phyloP scores from a whole-genome alignment of 2,329 filamentous ascomycete genomes.

The Stemphylium lycopersici region DNA sequence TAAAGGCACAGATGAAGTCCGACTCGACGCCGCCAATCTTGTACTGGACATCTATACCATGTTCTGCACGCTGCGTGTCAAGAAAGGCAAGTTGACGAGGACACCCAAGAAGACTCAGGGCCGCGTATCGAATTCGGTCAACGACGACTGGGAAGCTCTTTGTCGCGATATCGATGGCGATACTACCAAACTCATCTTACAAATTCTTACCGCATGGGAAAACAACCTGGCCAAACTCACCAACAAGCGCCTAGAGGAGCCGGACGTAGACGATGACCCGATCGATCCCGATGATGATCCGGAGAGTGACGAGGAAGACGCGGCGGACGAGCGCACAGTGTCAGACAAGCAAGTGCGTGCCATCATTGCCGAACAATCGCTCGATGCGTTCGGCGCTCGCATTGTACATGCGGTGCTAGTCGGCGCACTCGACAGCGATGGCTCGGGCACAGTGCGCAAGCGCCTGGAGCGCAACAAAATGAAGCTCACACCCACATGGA shows the following conservation, averaged over 20 bases:
- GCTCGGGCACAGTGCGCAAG: conserved; percentile 64
- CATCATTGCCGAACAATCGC: conserved; percentile 79
- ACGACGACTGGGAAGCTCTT: conserved; percentile 61
- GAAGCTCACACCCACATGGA: conserved; percentile 84
- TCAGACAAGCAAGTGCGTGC: conserved; percentile 65
- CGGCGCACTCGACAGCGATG: conserved; percentile 68
- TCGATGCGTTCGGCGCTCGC: conserved; percentile 86
- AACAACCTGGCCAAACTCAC: conserved; percentile 61
- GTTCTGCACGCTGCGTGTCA: conserved; percentile 73
- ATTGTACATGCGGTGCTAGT: conserved; percentile 81
- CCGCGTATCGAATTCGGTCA: conserved; percentile 32
- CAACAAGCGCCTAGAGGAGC: conserved; percentile 48
- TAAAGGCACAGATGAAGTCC: conserved; percentile 76
- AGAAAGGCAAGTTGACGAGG: conserved; percentile 39
- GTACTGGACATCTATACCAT: conserved; percentile 83
- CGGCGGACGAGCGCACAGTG: conserved; percentile 47
- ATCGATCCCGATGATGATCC: conserved; percentile 70
- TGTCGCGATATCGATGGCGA: conserved; percentile 72
- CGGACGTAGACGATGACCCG: conserved; percentile 73
- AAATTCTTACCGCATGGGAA: conserved; percentile 79
- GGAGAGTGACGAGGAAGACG: conserved; percentile 62
- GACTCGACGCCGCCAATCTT: conserved; percentile 74
- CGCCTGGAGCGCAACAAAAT: conserved; percentile 78
- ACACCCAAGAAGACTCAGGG: conserved; percentile 40
- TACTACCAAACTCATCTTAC: conserved; percentile 69